Conservation (phyloP, 192 early-diverging fungal genomes). For the Powellomyces hirtus region DNA sequence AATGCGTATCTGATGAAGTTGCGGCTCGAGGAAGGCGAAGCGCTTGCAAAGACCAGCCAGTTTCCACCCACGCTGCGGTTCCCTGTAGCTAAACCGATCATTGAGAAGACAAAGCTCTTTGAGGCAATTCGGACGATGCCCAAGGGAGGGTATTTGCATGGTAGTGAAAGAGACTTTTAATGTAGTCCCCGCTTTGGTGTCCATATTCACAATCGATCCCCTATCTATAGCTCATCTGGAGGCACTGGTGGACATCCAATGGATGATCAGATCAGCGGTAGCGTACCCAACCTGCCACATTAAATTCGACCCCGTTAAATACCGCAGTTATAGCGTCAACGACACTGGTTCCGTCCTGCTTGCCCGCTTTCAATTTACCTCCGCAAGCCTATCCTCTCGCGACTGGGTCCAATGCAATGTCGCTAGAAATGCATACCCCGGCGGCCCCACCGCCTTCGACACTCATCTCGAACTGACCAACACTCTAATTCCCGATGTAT, state of each 20-base stretch:
- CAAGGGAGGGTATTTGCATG: background rate
- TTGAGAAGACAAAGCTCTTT: background rate
- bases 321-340: background rate
- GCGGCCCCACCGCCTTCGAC: conserved; percentile 6
- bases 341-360: background rate
- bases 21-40: background rate
- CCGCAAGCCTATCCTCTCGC: background rate
- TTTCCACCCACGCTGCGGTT: conserved; percentile 9
- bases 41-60: background rate
- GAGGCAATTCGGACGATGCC: background rate
- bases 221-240: background rate
- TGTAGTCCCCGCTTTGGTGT: background rate
- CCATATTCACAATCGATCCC: background rate
- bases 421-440: background rate
- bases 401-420: background rate
- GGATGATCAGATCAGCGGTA: too few species aligned
- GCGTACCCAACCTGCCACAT: too few species aligned
- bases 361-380: background rate
- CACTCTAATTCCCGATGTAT: background rate
- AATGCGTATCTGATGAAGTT: conserved; percentile 1
- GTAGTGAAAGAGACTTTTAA: background rate
- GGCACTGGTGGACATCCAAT: background rate
- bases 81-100: conserved; percentile 9
- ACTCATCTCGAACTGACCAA: background rate
- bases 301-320: background rate